Percentiles rank a stretch among this genome's conserved stretches.
Conservation (phyloP, 495 filamentous ascomycete species). For the Hypoxylon trugodes region DNA sequence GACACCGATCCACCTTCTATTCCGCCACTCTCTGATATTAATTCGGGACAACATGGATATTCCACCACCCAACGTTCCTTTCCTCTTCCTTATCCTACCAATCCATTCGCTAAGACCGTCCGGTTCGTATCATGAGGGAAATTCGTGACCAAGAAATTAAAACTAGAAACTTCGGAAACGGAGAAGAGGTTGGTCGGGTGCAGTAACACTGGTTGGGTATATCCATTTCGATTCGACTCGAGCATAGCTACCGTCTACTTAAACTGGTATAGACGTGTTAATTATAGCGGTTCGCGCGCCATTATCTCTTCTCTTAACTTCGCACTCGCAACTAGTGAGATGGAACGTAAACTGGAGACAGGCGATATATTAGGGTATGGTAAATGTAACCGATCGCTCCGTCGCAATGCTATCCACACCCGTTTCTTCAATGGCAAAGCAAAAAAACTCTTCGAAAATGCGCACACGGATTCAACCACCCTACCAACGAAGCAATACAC, state of each 20-base stretch:
- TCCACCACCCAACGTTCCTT: neutral
- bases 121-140: constrained; percentile 7
- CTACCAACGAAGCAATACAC: neutral
- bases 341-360: neutral
- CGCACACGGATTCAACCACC: neutral
- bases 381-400: neutral
- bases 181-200: neutral
- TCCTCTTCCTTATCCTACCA: neutral
- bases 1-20: neutral
- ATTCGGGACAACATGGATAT: constrained; percentile 7
- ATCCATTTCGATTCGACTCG: constrained; percentile 9
- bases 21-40: neutral
- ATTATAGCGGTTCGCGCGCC: neutral
- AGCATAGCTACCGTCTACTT: neutral
- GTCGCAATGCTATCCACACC: neutral
- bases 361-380: constrained; percentile 4
- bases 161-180: neutral
- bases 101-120: constrained; percentile 4
- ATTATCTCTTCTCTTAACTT: neutral
- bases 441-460: neutral
- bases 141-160: constrained; percentile 22
- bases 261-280: neutral
- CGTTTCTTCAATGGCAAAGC: neutral
- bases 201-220: constrained; percentile 8
- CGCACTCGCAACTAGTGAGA: neutral